These are phyloP conservation scores for Botrytis aclada DNA, from an alignment of 2,329 filamentous ascomycete genomes.

Conservation along the genomic window DNA sequence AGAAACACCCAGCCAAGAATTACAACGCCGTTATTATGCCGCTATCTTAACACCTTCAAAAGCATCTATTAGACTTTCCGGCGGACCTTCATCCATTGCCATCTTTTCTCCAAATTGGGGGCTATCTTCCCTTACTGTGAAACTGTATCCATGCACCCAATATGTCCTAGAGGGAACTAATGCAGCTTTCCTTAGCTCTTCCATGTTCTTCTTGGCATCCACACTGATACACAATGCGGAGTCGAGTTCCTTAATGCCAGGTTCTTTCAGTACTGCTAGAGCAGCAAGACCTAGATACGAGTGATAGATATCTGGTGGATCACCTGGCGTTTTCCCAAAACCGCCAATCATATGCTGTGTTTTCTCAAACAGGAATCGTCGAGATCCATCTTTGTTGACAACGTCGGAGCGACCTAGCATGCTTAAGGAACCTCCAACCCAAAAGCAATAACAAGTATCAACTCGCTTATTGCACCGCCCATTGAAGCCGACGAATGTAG, in stretches of 20 bases:
- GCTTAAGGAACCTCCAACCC: conserved; percentile 68
- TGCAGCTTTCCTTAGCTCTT: conserved; percentile 30
- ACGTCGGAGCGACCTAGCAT: conserved; percentile 57
- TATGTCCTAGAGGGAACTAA: conserved; percentile 24
- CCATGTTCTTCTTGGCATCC: conserved; percentile 52
- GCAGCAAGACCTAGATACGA: conserved; percentile 83
- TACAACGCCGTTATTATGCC: not conserved
- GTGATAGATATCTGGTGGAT: conserved; percentile 77
- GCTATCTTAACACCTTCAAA: conserved; percentile 17
- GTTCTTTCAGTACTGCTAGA: conserved; percentile 69
- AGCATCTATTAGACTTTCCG: conserved; percentile 19
- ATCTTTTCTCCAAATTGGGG: conserved; percentile 28
- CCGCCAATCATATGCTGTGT: conserved; percentile 85
- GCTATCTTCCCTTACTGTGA: conserved; percentile 31
- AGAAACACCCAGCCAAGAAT: not conserved
- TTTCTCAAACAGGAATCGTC: conserved; percentile 78
- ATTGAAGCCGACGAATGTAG: conserved; percentile 69
- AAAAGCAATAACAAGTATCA: conserved; percentile 96
- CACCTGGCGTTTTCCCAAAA: conserved; percentile 69
- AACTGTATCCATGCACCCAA: conserved; percentile 33
- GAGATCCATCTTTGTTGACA: conserved; percentile 57
- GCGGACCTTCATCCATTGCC: conserved; percentile 23
- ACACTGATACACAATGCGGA: conserved; percentile 71
- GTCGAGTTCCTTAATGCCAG: conserved; percentile 68
- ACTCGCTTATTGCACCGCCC: conserved; percentile 87